Conservation (phyloP, 116 monocot genomes). For the Trichopus zeylanicus region DNA sequence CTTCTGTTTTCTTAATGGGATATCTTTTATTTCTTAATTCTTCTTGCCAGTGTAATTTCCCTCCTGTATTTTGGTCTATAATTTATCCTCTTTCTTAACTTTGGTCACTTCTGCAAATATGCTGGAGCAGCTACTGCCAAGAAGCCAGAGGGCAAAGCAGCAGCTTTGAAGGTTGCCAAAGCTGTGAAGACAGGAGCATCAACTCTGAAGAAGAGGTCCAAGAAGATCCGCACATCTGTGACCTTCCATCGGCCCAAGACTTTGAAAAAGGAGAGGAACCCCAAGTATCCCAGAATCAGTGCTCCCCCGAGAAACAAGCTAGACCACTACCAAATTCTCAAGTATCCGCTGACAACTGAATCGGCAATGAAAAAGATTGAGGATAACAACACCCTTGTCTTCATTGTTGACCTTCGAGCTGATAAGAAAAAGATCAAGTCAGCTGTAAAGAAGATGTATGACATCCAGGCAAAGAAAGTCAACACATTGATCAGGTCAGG, state of each 20-base stretch:
- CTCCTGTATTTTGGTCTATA: too few species aligned
- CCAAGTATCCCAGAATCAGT: conserved; percentile 10
- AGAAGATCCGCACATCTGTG: conserved; percentile 9
- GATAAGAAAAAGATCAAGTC: conserved; percentile 8
- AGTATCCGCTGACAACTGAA: not conserved
- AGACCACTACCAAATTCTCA: conserved; percentile 6
- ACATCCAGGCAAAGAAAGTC: conserved; percentile 8
- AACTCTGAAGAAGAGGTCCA: conserved; percentile 4
- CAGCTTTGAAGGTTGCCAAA: conserved; percentile 8
- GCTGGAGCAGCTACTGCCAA: not conserved
- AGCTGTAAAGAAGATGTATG: conserved; percentile 9
- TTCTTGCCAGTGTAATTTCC: too few species aligned
- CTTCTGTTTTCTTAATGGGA: too few species aligned
- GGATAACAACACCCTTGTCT: conserved; percentile 10
- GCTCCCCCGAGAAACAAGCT: conserved; percentile 5
- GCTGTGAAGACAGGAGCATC: conserved; percentile 7
- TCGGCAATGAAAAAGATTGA: conserved; percentile 5
- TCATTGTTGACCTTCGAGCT: conserved; percentile 6
- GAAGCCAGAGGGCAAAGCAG: conserved; percentile 5
- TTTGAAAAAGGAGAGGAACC: conserved; percentile 8
- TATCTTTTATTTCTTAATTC: too few species aligned
- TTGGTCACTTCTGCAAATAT: not conserved
- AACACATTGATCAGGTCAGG: conserved; percentile 8
- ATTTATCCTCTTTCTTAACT: not conserved
- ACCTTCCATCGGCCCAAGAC: conserved; percentile 7